A percentile compares a stretch with the other conserved stretches of the same genome.
phyloP scores from a whole-genome alignment of 2,329 filamentous ascomycete species.

The Fusarium austroafricanum region DNA sequence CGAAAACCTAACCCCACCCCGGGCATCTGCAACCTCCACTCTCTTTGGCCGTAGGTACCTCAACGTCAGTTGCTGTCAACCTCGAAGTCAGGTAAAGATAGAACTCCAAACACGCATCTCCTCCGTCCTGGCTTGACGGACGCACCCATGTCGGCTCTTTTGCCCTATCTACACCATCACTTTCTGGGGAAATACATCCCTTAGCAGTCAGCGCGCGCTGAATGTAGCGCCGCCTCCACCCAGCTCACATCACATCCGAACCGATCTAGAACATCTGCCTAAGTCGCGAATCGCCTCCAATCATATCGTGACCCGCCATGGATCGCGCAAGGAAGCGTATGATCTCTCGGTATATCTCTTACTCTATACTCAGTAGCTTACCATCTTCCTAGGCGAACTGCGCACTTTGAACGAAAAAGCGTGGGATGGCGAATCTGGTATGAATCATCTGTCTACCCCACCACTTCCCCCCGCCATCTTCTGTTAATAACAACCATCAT shows the following conservation, averaged over 20 bases:
- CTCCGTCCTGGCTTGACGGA: conserved; percentile 47
- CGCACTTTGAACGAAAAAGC: conserved; percentile 87
- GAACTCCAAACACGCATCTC: conserved; percentile 32
- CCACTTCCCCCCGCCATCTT: conserved; percentile 26
- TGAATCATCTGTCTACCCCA: conserved; percentile 40
- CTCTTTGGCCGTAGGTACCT: conserved; percentile 8
- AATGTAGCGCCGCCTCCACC: conserved; percentile 58
- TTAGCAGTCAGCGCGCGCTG: conserved; percentile 57
- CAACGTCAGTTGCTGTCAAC: conserved; percentile 25
- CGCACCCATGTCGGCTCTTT: conserved; percentile 56
- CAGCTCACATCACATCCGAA: conserved; percentile 20
- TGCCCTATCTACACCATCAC: conserved; percentile 50
- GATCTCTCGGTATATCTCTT: conserved; percentile 40
- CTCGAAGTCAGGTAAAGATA: conserved; percentile 40
- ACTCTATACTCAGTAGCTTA: conserved; percentile 25
- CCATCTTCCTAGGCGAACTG: conserved; percentile 76
- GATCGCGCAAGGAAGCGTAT: conserved; percentile 74
- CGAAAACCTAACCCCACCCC: conserved; percentile 9
- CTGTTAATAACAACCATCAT: conserved; percentile 28
- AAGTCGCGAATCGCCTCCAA: conserved; percentile 43
- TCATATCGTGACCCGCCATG: conserved; percentile 61
- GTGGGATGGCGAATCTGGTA: conserved; percentile 91
- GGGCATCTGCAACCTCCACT: conserved; percentile 26
- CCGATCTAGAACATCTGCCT: conserved; percentile 27
- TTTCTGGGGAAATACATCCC: conserved; percentile 54